Percentiles rank a stretch among this genome's conserved stretches.
Evolutionary conservation across 2,329 filamentous ascomycete species (phyloP).

Genomic region (Didymella exigua): DNA sequence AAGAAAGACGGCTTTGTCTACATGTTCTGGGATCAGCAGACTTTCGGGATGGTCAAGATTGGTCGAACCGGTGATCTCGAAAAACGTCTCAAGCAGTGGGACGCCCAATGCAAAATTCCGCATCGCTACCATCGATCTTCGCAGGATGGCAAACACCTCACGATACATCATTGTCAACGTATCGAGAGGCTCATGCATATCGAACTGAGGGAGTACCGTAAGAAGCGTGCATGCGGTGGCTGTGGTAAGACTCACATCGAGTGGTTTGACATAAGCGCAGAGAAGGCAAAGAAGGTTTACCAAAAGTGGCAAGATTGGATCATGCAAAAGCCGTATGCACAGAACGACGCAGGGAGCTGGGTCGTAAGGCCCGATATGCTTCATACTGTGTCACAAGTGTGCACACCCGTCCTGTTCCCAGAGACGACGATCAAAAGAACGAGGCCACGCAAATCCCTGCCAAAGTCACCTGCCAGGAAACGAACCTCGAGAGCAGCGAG

Average conservation of each 20-base stretch:
- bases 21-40: constrained; percentile 22
- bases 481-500: background rate
- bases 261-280: constrained; percentile 76
- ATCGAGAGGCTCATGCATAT: constrained; percentile 87
- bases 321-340: constrained; percentile 11
- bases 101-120: constrained; percentile 11
- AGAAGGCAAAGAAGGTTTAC: constrained; percentile 13
- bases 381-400: background rate
- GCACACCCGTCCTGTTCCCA: background rate
- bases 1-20: constrained; percentile 1
- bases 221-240: constrained; percentile 66
- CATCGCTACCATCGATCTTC: constrained; percentile 14
- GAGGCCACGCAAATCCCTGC: background rate
- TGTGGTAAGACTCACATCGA: constrained; percentile 84
- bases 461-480: background rate
- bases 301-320: constrained; percentile 26
- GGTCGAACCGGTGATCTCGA: constrained; percentile 18
- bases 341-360: constrained; percentile 9
- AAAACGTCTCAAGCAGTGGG: constrained; percentile 17
- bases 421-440: background rate
- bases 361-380: constrained; percentile 8
- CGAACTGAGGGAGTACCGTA: constrained; percentile 67
- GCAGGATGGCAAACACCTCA: constrained; percentile 50
- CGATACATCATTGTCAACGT: constrained; percentile 79
- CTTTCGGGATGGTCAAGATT: constrained; percentile 26